Conservation (phyloP, 2,329 filamentous ascomycete genomes). For the Claviceps pazoutovae region DNA sequence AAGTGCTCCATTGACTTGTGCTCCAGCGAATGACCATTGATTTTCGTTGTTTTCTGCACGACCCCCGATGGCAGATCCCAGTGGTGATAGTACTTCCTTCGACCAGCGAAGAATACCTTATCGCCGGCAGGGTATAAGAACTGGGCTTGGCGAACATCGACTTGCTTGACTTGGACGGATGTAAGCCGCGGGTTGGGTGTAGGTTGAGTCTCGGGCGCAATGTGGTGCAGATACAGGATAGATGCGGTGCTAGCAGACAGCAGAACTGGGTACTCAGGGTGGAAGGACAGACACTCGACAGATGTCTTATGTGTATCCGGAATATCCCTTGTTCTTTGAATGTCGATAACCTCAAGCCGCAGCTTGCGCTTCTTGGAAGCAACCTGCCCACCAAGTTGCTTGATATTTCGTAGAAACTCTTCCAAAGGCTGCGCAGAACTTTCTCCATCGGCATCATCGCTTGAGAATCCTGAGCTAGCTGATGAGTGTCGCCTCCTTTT, state of each 20-base stretch:
- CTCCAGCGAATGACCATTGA: slow-evolving; percentile 64
- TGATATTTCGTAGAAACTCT: slow-evolving; percentile 61
- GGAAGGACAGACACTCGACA: slow-evolving; percentile 75
- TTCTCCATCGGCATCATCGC: slow-evolving; percentile 43
- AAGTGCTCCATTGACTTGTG: slow-evolving; percentile 87
- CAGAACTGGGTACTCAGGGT: slow-evolving; percentile 75
- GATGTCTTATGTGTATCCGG: slow-evolving; percentile 63
- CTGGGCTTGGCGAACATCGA: slow-evolving; percentile 69
- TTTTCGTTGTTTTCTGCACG: slow-evolving; percentile 67
- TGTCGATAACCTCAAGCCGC: slow-evolving; percentile 76
- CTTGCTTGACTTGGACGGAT: slow-evolving; percentile 71
- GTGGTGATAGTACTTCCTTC: slow-evolving; percentile 81
- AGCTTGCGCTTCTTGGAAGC: slow-evolving; percentile 53
- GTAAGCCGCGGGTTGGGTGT: slow-evolving; percentile 81
- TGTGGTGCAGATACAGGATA: slow-evolving; percentile 77
- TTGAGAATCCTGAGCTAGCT: slow-evolving; percentile 33
- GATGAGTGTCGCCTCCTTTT: slow-evolving; percentile 40
- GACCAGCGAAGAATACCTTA: slow-evolving; percentile 76
- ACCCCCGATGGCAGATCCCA: slow-evolving; percentile 77
- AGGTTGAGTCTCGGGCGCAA: slow-evolving; percentile 60
- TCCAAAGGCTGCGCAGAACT: slow-evolving; percentile 65
- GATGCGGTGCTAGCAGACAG: slow-evolving; percentile 79
- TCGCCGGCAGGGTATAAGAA: slow-evolving; percentile 63
- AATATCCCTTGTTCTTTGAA: slow-evolving; percentile 79
- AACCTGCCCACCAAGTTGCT: slow-evolving; percentile 44